Base-by-base conservation (phyloP, 2,329 filamentous ascomycete species). In the Tolypocladium album region DNA sequence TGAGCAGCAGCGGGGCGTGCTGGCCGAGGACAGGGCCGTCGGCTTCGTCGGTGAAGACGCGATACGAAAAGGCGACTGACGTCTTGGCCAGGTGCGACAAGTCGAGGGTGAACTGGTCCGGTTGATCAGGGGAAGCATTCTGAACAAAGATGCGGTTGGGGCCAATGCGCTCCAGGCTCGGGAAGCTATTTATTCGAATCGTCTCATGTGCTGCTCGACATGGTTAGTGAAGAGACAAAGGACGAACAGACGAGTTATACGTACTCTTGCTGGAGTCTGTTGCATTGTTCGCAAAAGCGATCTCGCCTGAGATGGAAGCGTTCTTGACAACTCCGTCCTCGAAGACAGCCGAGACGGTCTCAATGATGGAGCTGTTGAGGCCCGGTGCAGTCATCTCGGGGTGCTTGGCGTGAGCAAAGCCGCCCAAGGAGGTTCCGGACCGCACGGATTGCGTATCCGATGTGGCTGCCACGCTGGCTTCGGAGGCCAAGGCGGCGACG, bases 361-460 rank as follows among this genome's bases (percentile, higher is more conserved):
- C 94, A 57, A 97, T 88, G 59, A 97, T 83, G 17, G 93, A 97
- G 4, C 89, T 86, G 71, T 91, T 94, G 7, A 99, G 79, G 2
- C 94, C 93, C 1, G 89, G 84, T 12, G 85, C 83, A 58, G 88
- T 83, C 74, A 96, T 80, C 22, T 97, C 92, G 0, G 91, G 88
- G 70, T 99, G 94, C 67, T 86, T 88, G 58, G 85, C 77, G n/a
- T 89, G 84, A 4, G 81, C 81, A 52, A 88, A 77, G 53, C 86
- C 85, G 65, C 85, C 86, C 50, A 93, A 76, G 2, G 92, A 96
- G 64, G 90, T 89, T 2, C 89, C 88, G 3, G 94, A 99, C 56
- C 92, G 88, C 62, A 97, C 88, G 0, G 94, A 97, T 60, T 93
- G 91, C 3, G 90, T 92, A 71, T 99, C 94, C 1, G 92, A 95